Conservation (phyloP, 2,329 filamentous ascomycete species). For the Domatiomyces catenatus region DNA sequence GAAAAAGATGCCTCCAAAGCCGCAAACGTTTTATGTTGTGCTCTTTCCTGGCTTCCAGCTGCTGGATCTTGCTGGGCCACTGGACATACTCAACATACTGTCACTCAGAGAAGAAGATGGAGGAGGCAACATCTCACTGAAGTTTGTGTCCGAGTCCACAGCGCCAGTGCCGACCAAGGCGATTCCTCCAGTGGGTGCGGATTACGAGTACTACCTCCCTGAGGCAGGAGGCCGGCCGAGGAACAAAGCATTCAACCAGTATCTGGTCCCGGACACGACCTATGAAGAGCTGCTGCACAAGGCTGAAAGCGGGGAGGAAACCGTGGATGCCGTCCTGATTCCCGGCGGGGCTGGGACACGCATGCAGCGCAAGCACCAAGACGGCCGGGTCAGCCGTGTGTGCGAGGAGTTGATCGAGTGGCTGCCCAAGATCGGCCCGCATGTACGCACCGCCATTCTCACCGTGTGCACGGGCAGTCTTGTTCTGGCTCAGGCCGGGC, state of each 20-base stretch:
- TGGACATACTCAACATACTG: constrained; percentile 30
- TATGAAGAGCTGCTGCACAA: constrained; percentile 6
- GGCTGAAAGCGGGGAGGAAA: constrained; percentile 20
- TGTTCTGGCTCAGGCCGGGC: constrained; percentile 42
- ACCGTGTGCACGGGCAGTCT: constrained; percentile 53
- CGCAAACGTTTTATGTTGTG: constrained; percentile 3
- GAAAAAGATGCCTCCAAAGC: neutral
- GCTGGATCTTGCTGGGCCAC: constrained; percentile 31
- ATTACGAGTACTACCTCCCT: constrained; percentile 11
- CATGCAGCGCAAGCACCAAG: constrained; percentile 8
- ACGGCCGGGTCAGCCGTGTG: neutral
- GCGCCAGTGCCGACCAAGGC: constrained; percentile 22
- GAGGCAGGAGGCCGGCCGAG: constrained; percentile 11
- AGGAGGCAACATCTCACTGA: constrained; percentile 18
- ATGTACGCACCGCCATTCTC: constrained; percentile 24
- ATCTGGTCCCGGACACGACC: constrained; percentile 38
- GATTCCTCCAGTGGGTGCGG: constrained; percentile 5
- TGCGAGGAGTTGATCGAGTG: neutral
- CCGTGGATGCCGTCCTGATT: constrained; percentile 47
- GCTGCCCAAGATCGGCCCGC: constrained; percentile 1
- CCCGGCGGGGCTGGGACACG: constrained; percentile 44
- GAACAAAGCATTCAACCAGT: constrained; percentile 20
- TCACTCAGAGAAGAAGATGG: constrained; percentile 13
- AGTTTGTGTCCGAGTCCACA: constrained; percentile 19
- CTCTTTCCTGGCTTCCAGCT: constrained; percentile 30